Evolutionary conservation across 1,284 basidiomycete species (phyloP).

Genomic region (Agaricales sp.): DNA sequence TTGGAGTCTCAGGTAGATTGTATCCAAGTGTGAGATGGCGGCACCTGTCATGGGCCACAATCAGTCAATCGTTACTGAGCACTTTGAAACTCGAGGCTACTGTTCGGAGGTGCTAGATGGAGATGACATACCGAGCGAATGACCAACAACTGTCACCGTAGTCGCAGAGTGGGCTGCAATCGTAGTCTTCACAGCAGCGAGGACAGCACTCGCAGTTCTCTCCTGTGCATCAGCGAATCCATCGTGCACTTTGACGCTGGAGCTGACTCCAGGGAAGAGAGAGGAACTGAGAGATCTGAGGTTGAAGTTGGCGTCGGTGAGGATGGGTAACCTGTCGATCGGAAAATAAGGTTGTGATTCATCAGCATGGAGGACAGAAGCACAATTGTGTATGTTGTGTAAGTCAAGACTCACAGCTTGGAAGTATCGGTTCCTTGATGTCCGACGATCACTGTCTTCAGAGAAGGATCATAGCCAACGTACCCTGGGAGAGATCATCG

Average conservation of each 20-base stretch:
- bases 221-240: constrained; percentile 32
- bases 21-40: constrained; percentile 12
- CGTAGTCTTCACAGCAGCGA: constrained; percentile 34
- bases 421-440: constrained; percentile 30
- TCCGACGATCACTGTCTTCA: constrained; percentile 26
- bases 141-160: constrained; percentile 40
- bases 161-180: constrained; percentile 27
- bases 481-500: constrained; percentile 17
- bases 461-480: constrained; percentile 29
- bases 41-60: not conserved
- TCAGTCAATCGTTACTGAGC: not conserved
- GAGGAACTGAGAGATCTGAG: constrained; percentile 15
- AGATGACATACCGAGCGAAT: constrained; percentile 35
- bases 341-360: no score
- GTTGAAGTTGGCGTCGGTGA: constrained; percentile 28
- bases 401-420: constrained; percentile 21
- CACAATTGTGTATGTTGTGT: not conserved
- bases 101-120: no score
- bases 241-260: constrained; percentile 25
- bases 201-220: constrained; percentile 38
- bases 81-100: constrained; percentile 8
- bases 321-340: constrained; percentile 20
- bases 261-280: constrained; percentile 35
- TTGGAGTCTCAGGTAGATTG: constrained; percentile 23
- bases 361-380: no score